A percentile compares a stretch with the other conserved stretches of the same genome.
Conservation (phyloP, 140 eudicot species). For the Bidens hawaiensis region DNA sequence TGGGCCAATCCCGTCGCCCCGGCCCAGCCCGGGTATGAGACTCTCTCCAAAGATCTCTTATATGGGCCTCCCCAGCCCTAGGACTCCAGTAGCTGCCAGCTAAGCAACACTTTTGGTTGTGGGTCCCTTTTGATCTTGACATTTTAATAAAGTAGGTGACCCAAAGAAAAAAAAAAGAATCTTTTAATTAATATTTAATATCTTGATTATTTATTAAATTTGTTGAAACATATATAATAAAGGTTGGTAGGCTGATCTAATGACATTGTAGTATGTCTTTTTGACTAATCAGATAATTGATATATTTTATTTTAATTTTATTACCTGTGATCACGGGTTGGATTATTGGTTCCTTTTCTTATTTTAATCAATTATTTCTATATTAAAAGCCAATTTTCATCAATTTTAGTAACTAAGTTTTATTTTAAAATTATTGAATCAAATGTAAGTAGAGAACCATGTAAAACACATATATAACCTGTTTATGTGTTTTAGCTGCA, state of each 20-base stretch:
- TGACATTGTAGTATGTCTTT: not conserved
- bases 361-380: no score
- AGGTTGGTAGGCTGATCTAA: not conserved
- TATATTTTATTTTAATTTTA: no score
- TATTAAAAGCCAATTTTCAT: no score
- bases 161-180: not conserved
- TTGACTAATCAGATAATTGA: not conserved
- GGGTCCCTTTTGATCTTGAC: not conserved
- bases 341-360: no score
- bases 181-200: not conserved
- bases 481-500: no score
- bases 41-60: slow-evolving; percentile 78
- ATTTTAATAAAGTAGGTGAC: slow-evolving; percentile 9
- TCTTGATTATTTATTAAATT: not conserved
- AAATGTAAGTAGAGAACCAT: no score
- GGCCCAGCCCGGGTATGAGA: slow-evolving; percentile 70
- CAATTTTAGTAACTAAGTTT: not conserved
- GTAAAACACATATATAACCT: no score
- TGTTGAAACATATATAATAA: not conserved
- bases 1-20: slow-evolving; percentile 89
- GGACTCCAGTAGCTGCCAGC: slow-evolving; percentile 53
- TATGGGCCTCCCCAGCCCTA: slow-evolving; percentile 91
- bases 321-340: not conserved
- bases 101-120: slow-evolving; percentile 21
- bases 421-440: no score